A percentile compares a stretch with the other conserved stretches of the same genome.
Conservation (phyloP, 352 stramenopile species). For the Saprolegnia diclina region DNA sequence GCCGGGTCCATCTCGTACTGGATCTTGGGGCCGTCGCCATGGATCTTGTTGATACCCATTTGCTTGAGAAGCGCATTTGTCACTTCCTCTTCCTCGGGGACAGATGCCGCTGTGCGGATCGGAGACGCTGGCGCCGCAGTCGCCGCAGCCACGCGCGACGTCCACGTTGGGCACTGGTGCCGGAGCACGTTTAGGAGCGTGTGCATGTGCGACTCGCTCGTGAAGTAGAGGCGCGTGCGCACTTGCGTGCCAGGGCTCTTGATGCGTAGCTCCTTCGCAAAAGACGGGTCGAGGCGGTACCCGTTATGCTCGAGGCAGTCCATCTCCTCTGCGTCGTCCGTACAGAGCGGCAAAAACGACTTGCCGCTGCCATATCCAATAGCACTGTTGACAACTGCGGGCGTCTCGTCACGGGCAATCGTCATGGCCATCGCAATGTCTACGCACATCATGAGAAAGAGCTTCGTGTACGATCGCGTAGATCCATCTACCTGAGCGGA, state of each 20-base stretch:
- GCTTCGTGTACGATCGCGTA: neutral
- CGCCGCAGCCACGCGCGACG: slow-evolving; percentile 46
- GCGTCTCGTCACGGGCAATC: slow-evolving; percentile 36
- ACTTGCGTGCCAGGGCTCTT: slow-evolving; percentile 86
- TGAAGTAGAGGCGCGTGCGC: slow-evolving; percentile 99
- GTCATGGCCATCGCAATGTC: slow-evolving; percentile 80
- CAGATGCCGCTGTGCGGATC: slow-evolving; percentile 46
- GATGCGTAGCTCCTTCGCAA: slow-evolving; percentile 92
- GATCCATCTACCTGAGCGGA: slow-evolving; percentile 74
- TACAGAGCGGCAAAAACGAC: slow-evolving; percentile 23
- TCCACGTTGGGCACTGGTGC: slow-evolving; percentile 78
- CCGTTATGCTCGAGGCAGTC: slow-evolving; percentile 78
- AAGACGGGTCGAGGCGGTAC: slow-evolving; percentile 83
- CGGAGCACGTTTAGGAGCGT: slow-evolving; percentile 97
- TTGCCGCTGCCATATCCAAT: slow-evolving; percentile 31
- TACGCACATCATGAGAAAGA: neutral
- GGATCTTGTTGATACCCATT: slow-evolving; percentile 76
- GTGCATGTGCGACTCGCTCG: slow-evolving; percentile 98
- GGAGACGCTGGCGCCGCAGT: neutral
- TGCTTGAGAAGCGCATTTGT: slow-evolving; percentile 80
- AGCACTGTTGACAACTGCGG: slow-evolving; percentile 32
- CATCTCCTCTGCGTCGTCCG: slow-evolving; percentile 34
- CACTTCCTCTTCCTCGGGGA: slow-evolving; percentile 72
- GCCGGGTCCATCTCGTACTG: slow-evolving; percentile 79
- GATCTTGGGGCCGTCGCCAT: slow-evolving; percentile 59